Conservation (phyloP, 2,329 filamentous ascomycete species). For the Verticillium nubilum region DNA sequence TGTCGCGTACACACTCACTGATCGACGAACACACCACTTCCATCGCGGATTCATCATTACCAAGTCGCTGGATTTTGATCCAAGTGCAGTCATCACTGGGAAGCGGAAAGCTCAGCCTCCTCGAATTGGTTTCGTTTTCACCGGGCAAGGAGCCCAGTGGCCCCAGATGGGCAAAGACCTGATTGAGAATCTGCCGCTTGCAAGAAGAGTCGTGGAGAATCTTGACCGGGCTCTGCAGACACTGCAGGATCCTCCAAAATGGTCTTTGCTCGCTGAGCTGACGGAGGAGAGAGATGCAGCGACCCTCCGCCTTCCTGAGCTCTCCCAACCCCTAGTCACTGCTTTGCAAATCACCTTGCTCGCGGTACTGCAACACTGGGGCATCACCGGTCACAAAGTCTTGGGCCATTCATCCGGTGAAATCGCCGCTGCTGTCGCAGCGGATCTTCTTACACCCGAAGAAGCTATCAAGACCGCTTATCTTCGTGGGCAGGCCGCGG, state of each 20-base stretch:
- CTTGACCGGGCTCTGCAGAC: slow-evolving; percentile 13
- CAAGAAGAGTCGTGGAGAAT: slow-evolving; percentile 6
- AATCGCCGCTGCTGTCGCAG: slow-evolving; percentile 12
- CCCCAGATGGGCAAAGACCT: slow-evolving; percentile 28
- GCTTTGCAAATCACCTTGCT: slow-evolving; percentile 27
- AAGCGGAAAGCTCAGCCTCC: slow-evolving; percentile 2
- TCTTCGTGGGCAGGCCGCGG: slow-evolving; percentile 3
- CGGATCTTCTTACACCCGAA: slow-evolving; percentile 7
- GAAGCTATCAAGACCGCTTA: slow-evolving; percentile 6
- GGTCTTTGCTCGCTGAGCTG: slow-evolving; percentile 17
- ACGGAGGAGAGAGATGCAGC: slow-evolving; percentile 7
- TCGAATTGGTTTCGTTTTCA: slow-evolving; percentile 24
- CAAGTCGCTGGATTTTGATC: not conserved
- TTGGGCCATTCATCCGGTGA: slow-evolving; percentile 14
- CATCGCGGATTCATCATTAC: slow-evolving; percentile 17
- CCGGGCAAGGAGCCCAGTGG: slow-evolving; percentile 41
- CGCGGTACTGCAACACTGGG: slow-evolving; percentile 15
- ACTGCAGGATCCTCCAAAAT: slow-evolving; percentile 8
- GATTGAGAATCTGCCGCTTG: not conserved
- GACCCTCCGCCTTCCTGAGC: slow-evolving; percentile 15
- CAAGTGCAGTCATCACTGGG: not conserved
- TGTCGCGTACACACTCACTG: slow-evolving; percentile 21
- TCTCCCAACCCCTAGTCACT: slow-evolving; percentile 32
- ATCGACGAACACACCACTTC: slow-evolving; percentile 13
- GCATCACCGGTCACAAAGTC: slow-evolving; percentile 4